A percentile compares a stretch with the other conserved stretches of the same genome.
Conservation (phyloP, 2,329 filamentous ascomycete genomes). For the Stromatinia cepivora region DNA sequence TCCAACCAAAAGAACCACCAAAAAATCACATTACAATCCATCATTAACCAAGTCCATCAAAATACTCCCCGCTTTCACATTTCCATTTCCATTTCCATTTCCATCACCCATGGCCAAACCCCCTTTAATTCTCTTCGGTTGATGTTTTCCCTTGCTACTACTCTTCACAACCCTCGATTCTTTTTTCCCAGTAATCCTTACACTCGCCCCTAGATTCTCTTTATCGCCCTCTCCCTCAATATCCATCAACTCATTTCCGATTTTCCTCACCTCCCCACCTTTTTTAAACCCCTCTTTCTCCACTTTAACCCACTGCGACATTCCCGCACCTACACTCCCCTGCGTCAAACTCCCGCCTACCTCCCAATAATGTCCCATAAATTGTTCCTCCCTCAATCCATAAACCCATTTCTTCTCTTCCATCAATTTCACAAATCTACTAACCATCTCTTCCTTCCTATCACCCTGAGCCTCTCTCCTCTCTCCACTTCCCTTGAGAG, state of each 20-base stretch:
- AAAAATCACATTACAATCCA: constrained; percentile 15
- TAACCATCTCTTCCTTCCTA: constrained; percentile 67
- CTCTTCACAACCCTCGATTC: not conserved
- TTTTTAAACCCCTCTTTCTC: not conserved
- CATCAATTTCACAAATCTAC: constrained; percentile 74
- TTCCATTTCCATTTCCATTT: not conserved
- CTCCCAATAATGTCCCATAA: constrained; percentile 68
- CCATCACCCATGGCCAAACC: constrained; percentile 56
- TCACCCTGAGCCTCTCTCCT: constrained; percentile 53
- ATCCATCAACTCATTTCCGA: not conserved
- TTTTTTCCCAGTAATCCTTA: not conserved
- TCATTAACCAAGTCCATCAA: constrained; percentile 79
- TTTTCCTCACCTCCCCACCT: constrained; percentile 19
- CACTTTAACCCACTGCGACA: constrained; percentile 24
- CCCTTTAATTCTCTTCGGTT: constrained; percentile 57
- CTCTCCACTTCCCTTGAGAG: constrained; percentile 65
- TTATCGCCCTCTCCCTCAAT: not conserved
- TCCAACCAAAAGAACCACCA: not conserved
- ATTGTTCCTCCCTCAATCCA: constrained; percentile 63
- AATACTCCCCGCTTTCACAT: constrained; percentile 26
- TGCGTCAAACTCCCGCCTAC: constrained; percentile 50
- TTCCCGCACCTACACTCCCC: constrained; percentile 27
- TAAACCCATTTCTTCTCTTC: constrained; percentile 77
- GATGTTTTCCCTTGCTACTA: not conserved
- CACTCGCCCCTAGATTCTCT: not conserved